Percentiles rank a stretch among this genome's conserved stretches.
These are phyloP conservation scores for Lactarius sanguifluus DNA, from an alignment of 768 basidiomycete genomes.

Conservation along the genomic window DNA sequence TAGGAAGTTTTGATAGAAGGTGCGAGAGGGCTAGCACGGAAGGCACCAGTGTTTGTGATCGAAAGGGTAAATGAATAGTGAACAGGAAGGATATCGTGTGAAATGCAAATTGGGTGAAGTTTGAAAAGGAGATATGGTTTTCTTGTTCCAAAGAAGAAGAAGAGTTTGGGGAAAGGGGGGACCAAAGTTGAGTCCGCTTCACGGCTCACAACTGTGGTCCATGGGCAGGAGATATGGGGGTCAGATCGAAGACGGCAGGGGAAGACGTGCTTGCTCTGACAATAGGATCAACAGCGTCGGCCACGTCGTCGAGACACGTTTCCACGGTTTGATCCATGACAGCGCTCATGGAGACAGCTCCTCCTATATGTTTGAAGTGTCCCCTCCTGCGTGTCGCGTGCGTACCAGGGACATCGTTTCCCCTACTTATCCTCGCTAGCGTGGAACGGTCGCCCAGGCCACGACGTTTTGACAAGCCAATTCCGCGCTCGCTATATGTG, in stretches of 20 bases:
- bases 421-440: conserved; percentile 7
- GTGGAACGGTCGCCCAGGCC: conserved; percentile 17
- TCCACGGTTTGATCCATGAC: conserved; percentile 16
- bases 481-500: conserved; percentile 13
- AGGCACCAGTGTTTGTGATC: not conserved
- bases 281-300: conserved; percentile 5
- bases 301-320: not conserved
- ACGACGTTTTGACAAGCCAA: conserved; percentile 17
- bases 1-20: conserved; percentile 12
- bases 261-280: conserved; percentile 28
- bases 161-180: not conserved
- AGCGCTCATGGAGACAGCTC: conserved; percentile 27
- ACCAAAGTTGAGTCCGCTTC: not conserved
- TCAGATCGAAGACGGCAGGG: conserved; percentile 25
- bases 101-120: conserved; percentile 13
- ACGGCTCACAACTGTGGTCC: not conserved
- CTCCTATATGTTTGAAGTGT: conserved; percentile 19
- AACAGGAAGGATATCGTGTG: conserved; percentile 17
- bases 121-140: conserved; percentile 8
- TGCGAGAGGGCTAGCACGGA: conserved; percentile 7
- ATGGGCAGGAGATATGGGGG: conserved; percentile 7
- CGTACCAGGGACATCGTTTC: conserved; percentile 1
- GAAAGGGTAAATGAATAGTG: conserved; percentile 14
- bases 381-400: conserved; percentile 20
- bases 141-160: conserved; percentile 3